Evolutionary conservation across 2,329 filamentous ascomycete genomes (phyloP), one percentile per base, ranked within the genome.

Genomic region (Trichocomaceae sp.): DNA sequence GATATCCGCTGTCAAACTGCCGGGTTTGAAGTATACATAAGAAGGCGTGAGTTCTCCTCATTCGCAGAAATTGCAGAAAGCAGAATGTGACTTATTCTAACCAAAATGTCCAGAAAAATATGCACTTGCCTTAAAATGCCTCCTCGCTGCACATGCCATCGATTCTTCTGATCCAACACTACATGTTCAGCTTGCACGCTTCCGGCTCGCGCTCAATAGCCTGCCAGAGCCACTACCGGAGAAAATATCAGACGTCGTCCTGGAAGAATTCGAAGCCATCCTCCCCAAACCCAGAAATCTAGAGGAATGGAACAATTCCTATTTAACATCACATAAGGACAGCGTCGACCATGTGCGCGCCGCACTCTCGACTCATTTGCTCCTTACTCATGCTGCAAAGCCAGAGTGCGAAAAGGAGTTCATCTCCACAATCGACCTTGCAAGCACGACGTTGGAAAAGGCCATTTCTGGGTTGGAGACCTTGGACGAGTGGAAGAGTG

Each of bases 21-120:
- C 51, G 93, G 90, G 5, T 97, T 96, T 64, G 91, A 97, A 74
- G 86, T 99, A 17, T 91, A 89, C 68, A 78, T 95, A 57, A 81
- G 90, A 66, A 81, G 86, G 76, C 84, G 90, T 95, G 82, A 79
- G 85, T 66, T 50, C 22, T 26, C 22, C n/a, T 35, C 29, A n/a
- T 41, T 13, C 6, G 19, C 10, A 33, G 9, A 45, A 17, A 20
- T 9, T 9, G 26, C n/a, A n/a, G n/a, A n/a, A n/a, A n/a, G n/a
- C n/a, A 29, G 33, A 45, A 17, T 20, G 37, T 48, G 47, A 33
- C 51, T 45, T 39, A 22, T 37, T 5, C 31, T 10, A n/a, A 72
- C 50, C 19, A 29, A n/a, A 26, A 12, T 17, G 10, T 39, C 22
- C 64, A 92, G 91, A 84, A 68, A 96, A 96, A 76, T 90, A 88